Conservation (phyloP, 805 yeast genomes). For the Ogataea saltuana region DNA sequence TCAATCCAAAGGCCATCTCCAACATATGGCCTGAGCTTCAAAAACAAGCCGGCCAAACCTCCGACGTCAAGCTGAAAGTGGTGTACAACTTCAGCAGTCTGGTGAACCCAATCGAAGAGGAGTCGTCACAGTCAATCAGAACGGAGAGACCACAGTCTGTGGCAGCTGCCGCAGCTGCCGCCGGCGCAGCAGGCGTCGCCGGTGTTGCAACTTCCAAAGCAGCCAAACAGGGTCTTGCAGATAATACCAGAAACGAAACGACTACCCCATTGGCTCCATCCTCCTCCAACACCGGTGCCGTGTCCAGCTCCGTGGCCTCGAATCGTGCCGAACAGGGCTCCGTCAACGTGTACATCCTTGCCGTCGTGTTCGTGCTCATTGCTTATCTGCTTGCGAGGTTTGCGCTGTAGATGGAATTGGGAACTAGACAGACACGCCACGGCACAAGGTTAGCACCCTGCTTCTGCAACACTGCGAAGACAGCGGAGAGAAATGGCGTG, state of each 20-base stretch:
- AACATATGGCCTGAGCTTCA: constrained; percentile 74
- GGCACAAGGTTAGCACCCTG: too few species aligned
- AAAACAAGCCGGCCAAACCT: constrained; percentile 46
- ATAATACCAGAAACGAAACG: constrained; percentile 1
- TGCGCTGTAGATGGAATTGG: constrained; percentile 5
- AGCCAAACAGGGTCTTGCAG: not conserved
- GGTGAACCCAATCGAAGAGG: constrained; percentile 36
- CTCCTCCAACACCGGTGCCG: constrained; percentile 8
- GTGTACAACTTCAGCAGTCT: constrained; percentile 31
- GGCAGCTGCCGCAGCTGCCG: constrained; percentile 17
- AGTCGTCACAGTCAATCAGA: constrained; percentile 25
- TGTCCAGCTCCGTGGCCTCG: constrained; percentile 6
- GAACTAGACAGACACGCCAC: constrained; percentile 1
- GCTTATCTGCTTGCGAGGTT: constrained; percentile 25
- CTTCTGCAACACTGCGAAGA: too few species aligned
- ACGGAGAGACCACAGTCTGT: constrained; percentile 17
- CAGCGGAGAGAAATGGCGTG: too few species aligned
- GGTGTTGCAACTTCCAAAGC: constrained; percentile 6
- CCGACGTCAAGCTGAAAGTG: constrained; percentile 36
- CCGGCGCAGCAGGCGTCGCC: constrained; percentile 16
- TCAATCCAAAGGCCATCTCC: constrained; percentile 57
- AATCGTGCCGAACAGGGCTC: constrained; percentile 8
- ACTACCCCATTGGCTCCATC: constrained; percentile 14
- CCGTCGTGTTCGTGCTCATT: constrained; percentile 22
- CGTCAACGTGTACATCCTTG: constrained; percentile 20